Evolutionary conservation across 1,284 basidiomycete species (phyloP).

Genomic region (Laetiporus sulphureus): DNA sequence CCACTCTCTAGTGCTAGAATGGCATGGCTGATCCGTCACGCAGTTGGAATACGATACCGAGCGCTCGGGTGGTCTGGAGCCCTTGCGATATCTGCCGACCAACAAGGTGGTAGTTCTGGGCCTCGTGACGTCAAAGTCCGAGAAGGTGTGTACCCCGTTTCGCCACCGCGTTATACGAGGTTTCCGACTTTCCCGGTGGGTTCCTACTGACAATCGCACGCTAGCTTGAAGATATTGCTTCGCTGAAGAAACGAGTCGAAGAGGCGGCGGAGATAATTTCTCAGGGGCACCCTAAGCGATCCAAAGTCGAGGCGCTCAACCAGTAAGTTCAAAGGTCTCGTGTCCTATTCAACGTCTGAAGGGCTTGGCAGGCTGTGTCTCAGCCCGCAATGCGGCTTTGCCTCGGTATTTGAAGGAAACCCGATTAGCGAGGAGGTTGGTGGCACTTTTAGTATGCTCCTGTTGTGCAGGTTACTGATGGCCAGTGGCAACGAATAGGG

Average conservation of each 20-base stretch:
- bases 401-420: slow-evolving; percentile 62
- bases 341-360: neutral
- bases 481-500: slow-evolving; percentile 20
- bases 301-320: slow-evolving; percentile 45
- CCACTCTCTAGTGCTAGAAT: neutral
- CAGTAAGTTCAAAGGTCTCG: slow-evolving; percentile 36
- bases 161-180: neutral
- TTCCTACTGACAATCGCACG: slow-evolving; percentile 2
- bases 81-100: slow-evolving; percentile 56
- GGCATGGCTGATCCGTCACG: slow-evolving; percentile 4
- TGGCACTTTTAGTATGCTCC: slow-evolving; percentile 11
- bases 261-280: slow-evolving; percentile 57
- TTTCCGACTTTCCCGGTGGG: neutral
- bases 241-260: slow-evolving; percentile 51
- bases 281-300: slow-evolving; percentile 42
- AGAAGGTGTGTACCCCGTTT: slow-evolving; percentile 32
- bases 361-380: slow-evolving; percentile 44
- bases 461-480: neutral
- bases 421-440: slow-evolving; percentile 49
- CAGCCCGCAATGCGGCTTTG: slow-evolving; percentile 73
- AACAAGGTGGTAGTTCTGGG: slow-evolving; percentile 69
- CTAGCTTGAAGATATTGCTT: slow-evolving; percentile 53
- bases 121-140: slow-evolving; percentile 69
- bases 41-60: slow-evolving; percentile 75
- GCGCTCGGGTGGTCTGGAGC: slow-evolving; percentile 62